Conservation (phyloP, 2,329 filamentous ascomycete genomes). For the Talaromyces sp. region DNA sequence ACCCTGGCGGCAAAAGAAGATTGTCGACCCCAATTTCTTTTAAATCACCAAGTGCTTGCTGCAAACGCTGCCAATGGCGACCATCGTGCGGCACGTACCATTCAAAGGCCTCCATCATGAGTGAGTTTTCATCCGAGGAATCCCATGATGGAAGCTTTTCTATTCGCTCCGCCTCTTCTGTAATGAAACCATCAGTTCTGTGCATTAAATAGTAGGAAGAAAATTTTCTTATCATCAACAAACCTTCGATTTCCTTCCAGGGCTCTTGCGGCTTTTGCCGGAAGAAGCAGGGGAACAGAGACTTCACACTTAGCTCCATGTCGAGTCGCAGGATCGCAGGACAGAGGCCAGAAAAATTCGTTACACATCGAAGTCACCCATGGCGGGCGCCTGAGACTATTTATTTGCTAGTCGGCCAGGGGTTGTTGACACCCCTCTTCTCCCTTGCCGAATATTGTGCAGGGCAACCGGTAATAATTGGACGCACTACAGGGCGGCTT, state of each 20-base stretch:
- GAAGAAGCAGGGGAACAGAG: slow-evolving; percentile 8
- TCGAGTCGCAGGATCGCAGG: background rate
- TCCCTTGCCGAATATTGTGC: slow-evolving; percentile 1
- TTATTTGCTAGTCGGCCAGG: background rate
- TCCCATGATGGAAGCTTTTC: slow-evolving; percentile 27
- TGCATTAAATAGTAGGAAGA: background rate
- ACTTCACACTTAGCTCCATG: background rate
- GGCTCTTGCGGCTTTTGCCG: slow-evolving; percentile 13
- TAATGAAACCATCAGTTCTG: slow-evolving; percentile 3
- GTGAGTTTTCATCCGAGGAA: slow-evolving; percentile 29
- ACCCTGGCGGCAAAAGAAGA: slow-evolving; percentile 67
- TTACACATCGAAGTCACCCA: background rate
- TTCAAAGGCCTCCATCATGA: slow-evolving; percentile 68
- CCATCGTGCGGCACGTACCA: slow-evolving; percentile 64
- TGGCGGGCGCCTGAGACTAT: background rate
- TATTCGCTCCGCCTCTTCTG: slow-evolving; percentile 21
- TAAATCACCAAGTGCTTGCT: slow-evolving; percentile 48
- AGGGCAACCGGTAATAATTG: background rate
- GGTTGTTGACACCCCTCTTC: background rate
- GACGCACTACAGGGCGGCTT: background rate
- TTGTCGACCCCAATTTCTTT: slow-evolving; percentile 58
- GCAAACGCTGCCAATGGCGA: slow-evolving; percentile 58
- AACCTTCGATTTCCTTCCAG: slow-evolving; percentile 24
- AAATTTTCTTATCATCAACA: background rate
- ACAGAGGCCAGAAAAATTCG: background rate